Conservation (phyloP, 164 flowering plant genomes). For the Vitis rotundifolia region DNA sequence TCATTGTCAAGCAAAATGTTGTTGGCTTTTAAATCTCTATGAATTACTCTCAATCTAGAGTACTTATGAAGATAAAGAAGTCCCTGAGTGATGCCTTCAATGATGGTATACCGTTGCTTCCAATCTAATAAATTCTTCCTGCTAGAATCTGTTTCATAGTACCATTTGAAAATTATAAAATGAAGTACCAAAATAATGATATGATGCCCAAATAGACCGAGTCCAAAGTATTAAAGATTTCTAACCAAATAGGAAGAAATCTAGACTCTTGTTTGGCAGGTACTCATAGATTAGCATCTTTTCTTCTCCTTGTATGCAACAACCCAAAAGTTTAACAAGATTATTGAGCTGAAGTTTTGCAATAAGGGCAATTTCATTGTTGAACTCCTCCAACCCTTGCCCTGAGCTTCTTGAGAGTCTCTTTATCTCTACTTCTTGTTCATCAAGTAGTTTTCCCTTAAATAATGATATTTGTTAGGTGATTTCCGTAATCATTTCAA, state of each 20-base stretch:
- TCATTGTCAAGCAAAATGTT: no score
- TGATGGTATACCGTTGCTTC: constrained; percentile 23
- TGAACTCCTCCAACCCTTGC: constrained; percentile 34
- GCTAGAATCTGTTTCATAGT: constrained; percentile 4
- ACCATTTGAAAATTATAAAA: background rate
- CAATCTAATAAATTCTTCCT: constrained; percentile 21
- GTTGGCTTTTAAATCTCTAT: no score
- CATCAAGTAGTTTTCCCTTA: constrained; percentile 27
- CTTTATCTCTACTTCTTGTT: constrained; percentile 33
- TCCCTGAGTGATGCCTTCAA: no score
- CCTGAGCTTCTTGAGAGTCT: constrained; percentile 29
- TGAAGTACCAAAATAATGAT: no score
- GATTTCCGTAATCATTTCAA: background rate
- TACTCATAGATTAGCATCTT: constrained; percentile 26
- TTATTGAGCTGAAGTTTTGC: constrained; percentile 38
- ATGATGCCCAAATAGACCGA: background rate
- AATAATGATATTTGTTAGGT: background rate
- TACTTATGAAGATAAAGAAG: no score
- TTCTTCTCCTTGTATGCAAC: constrained; percentile 28
- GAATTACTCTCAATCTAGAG: no score
- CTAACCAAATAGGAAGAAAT: constrained; percentile 29
- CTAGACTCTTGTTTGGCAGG: constrained; percentile 36
- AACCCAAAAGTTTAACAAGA: constrained; percentile 33
- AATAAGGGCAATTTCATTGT: constrained; percentile 29
- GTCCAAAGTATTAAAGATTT: background rate